Conservation (phyloP, 176 grass and related monocot genomes). For the Eragrostis nindensis region DNA sequence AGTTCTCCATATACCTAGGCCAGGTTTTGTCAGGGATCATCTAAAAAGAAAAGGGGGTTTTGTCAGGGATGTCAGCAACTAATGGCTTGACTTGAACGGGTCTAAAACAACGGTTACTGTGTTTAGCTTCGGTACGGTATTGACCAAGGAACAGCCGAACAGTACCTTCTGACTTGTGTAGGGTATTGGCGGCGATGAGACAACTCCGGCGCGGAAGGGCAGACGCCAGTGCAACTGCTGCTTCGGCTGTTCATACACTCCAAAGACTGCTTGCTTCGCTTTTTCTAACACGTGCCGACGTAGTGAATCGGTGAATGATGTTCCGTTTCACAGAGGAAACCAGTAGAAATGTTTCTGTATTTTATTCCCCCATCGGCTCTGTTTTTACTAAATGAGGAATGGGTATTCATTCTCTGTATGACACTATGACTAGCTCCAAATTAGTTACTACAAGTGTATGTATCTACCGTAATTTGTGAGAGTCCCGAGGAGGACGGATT, state of each 20-base stretch:
- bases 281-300: background rate
- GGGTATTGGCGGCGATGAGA: slow-evolving; percentile 25
- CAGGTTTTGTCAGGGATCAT: background rate
- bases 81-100: slow-evolving; percentile 32
- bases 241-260: background rate
- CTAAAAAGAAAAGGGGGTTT: no score
- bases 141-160: slow-evolving; percentile 24
- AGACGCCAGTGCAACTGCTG: slow-evolving; percentile 3
- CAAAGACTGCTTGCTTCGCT: background rate
- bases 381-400: no score
- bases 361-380: no score
- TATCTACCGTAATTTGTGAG: background rate
- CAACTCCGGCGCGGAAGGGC: slow-evolving; percentile 29
- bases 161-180: background rate
- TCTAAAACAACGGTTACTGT: slow-evolving; percentile 29
- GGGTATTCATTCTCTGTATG: no score
- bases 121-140: slow-evolving; percentile 27
- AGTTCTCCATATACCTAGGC: background rate
- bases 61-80: background rate
- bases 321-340: background rate
- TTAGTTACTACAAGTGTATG: no score
- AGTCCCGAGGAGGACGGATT: slow-evolving; percentile 29
- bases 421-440: no score
- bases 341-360: background rate
- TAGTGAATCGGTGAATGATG: background rate